phyloP scores from a whole-genome alignment of 148 eudicot genomes.

The Diospyros kaki region DNA sequence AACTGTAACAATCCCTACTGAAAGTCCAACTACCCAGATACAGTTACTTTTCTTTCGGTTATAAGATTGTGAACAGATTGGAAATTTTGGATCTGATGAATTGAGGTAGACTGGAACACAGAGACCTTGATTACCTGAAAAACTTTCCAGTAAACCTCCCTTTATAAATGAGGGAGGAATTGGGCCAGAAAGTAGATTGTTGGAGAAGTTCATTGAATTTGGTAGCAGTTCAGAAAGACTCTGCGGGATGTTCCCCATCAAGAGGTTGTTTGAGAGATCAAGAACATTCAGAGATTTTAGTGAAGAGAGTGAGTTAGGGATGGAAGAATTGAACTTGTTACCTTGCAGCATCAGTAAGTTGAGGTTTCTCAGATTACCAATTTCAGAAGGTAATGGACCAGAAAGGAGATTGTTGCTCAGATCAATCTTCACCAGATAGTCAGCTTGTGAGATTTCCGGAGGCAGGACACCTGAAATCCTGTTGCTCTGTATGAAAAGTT shows the following conservation, averaged over 20 bases:
- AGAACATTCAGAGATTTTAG: constrained; percentile 65
- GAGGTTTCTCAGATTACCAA: constrained; percentile 59
- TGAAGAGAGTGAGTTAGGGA: constrained; percentile 62
- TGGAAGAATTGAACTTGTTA: constrained; percentile 62
- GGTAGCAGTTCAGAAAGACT: constrained; percentile 56
- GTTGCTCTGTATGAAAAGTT: constrained; percentile 66
- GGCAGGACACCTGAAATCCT: constrained; percentile 67
- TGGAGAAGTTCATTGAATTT: constrained; percentile 65
- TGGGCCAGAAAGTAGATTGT: constrained; percentile 71
- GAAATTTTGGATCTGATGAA: constrained; percentile 47
- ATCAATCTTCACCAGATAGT: constrained; percentile 71
- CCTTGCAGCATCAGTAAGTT: constrained; percentile 57
- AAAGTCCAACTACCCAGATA: constrained; percentile 57
- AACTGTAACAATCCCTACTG: constrained; percentile 46
- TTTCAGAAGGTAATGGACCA: constrained; percentile 70
- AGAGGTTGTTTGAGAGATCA: constrained; percentile 66
- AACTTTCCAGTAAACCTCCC: constrained; percentile 68
- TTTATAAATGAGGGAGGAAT: constrained; percentile 56
- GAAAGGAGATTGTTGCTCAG: constrained; percentile 63
- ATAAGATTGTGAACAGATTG: constrained; percentile 37
- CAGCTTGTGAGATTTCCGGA: constrained; percentile 54
- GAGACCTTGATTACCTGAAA: constrained; percentile 64
- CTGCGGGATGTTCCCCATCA: constrained; percentile 64
- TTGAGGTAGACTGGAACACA: constrained; percentile 44
- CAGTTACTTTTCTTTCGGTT: constrained; percentile 43